Evolutionary conservation across 192 early-diverging fungal genomes (phyloP).

Genomic region (Backusella luteola): DNA sequence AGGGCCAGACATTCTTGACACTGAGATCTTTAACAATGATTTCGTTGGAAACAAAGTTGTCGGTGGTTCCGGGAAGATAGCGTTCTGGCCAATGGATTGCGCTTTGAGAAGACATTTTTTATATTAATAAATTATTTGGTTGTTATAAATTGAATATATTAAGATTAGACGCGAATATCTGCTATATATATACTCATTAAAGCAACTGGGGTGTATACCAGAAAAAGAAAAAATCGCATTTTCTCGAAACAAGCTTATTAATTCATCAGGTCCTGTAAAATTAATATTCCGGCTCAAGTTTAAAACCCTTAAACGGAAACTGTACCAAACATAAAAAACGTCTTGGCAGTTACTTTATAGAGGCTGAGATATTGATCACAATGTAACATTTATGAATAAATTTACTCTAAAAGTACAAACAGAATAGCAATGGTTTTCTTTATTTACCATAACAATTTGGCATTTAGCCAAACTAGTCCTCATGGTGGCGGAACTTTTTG

Average conservation of each 20-base stretch:
- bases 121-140: not conserved
- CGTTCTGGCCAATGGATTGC: slow-evolving; percentile 5
- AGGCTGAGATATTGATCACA: no score
- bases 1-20: slow-evolving; percentile 4
- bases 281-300: not conserved
- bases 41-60: slow-evolving; percentile 10
- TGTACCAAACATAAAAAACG: no score
- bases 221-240: not conserved
- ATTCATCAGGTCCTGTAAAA: not conserved
- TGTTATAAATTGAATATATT: not conserved
- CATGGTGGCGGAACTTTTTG: not conserved
- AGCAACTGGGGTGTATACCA: not conserved
- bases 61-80: slow-evolving; percentile 1
- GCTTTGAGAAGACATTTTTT: slow-evolving; percentile 4
- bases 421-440: no score
- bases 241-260: not conserved
- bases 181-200: not conserved
- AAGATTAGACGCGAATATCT: not conserved
- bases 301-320: no score
- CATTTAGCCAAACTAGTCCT: no score
- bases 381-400: no score
- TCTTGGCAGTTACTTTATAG: no score
- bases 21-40: not conserved
- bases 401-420: no score
- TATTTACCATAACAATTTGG: no score